Evolutionary conservation across 495 filamentous ascomycete genomes (phyloP).

Genomic region (Penicillium canescens): DNA sequence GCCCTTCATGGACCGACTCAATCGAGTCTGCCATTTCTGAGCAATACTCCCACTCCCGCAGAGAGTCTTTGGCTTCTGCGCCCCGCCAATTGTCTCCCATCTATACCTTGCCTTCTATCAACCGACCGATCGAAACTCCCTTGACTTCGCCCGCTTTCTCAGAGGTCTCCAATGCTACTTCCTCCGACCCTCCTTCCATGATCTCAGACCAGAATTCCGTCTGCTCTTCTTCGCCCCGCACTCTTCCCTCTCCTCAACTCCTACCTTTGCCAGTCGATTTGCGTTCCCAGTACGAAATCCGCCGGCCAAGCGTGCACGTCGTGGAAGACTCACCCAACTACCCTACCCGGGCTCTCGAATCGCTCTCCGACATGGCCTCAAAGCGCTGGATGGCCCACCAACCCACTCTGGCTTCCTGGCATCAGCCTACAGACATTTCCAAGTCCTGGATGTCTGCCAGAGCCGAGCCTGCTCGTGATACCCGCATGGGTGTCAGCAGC

Average conservation of each 20-base stretch:
- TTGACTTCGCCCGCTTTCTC: constrained; percentile 71
- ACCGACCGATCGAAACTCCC: constrained; percentile 57
- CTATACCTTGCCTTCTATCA: constrained; percentile 45
- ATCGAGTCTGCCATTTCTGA: constrained; percentile 9
- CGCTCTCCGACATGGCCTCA: constrained; percentile 31
- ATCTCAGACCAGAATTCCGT: constrained; percentile 69
- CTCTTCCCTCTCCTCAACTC: constrained; percentile 42
- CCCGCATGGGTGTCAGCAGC: constrained; percentile 45
- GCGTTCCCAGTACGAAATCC: constrained; percentile 35
- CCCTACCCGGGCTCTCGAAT: constrained; percentile 25
- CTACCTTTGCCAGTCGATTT: constrained; percentile 39
- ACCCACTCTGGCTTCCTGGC: constrained; percentile 31
- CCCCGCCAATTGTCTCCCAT: constrained; percentile 46
- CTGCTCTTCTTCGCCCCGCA: constrained; percentile 57
- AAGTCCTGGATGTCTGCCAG: constrained; percentile 23
- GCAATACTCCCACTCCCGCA: constrained; percentile 23
- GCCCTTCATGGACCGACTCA: constrained; percentile 34
- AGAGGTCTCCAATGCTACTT: constrained; percentile 59
- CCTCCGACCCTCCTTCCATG: constrained; percentile 67
- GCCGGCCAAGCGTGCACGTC: constrained; percentile 29
- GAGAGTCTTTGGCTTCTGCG: constrained; percentile 32
- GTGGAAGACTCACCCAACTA: constrained; percentile 32
- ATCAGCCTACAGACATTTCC: constrained; percentile 23
- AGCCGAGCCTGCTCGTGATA: constrained; percentile 36
- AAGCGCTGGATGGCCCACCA: constrained; percentile 37